These are phyloP conservation scores for Rhodotorula paludigena DNA, from an alignment of 768 basidiomycete species.

Conservation along the genomic window DNA sequence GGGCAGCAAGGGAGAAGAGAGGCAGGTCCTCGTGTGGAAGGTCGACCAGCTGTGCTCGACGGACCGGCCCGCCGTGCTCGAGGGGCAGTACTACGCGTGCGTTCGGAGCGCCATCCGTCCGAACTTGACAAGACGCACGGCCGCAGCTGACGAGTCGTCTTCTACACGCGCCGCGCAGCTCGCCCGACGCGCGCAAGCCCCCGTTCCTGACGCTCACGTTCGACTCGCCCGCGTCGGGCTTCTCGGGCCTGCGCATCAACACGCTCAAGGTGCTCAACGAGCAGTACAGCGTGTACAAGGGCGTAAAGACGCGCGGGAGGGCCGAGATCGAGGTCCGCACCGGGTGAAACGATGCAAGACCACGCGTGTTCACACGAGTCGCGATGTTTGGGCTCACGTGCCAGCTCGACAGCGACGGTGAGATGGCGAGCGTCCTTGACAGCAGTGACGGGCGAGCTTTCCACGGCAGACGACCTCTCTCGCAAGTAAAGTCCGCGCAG, in stretches of 20 bases:
- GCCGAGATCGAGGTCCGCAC: constrained; percentile 25
- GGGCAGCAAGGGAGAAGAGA: neutral
- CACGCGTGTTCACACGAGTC: too few species aligned
- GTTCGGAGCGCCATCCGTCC: too few species aligned
- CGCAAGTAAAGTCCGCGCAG: too few species aligned
- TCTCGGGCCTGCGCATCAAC: constrained; percentile 28
- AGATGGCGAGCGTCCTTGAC: too few species aligned
- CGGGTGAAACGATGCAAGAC: neutral
- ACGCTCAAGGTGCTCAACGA: constrained; percentile 21
- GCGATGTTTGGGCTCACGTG: too few species aligned
- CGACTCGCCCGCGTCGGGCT: constrained; percentile 12
- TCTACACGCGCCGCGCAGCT: neutral
- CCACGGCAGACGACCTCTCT: too few species aligned
- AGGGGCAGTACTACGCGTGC: constrained; percentile 22
- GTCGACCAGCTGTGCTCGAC: constrained; percentile 4
- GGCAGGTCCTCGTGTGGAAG: constrained; percentile 19
- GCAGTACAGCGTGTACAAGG: constrained; percentile 34
- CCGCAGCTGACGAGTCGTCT: too few species aligned
- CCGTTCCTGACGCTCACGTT: constrained; percentile 26
- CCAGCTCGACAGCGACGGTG: too few species aligned
- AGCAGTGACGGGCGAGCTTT: too few species aligned
- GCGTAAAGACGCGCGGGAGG: constrained; percentile 26
- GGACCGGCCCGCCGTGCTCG: constrained; percentile 31
- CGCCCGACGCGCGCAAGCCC: constrained; percentile 9
- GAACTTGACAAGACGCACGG: too few species aligned